Percentiles rank a stretch among this genome's conserved stretches.
phyloP scores from a whole-genome alignment of 208 protist species.

The Naegleria fowleri region DNA sequence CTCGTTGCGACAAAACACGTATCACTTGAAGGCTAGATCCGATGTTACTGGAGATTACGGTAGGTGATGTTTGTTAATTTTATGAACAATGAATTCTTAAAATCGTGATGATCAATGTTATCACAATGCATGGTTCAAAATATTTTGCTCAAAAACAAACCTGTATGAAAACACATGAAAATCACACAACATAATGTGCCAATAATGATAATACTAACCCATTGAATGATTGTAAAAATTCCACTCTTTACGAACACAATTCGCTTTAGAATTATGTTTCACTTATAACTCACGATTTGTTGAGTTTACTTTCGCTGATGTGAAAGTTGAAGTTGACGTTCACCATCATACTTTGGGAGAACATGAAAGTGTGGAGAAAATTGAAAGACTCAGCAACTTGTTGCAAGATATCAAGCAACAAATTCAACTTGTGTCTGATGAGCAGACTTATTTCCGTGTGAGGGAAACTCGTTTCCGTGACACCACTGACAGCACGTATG shows the following conservation, averaged over 20 bases:
- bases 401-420: not conserved
- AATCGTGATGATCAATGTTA: not conserved
- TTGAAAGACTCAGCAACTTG: not conserved
- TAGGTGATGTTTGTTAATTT: not conserved
- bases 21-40: not conserved
- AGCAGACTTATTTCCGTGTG: not conserved
- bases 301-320: not conserved
- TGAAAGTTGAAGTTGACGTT: not conserved
- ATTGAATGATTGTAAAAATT: no score
- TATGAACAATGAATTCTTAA: no score
- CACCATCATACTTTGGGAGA: not conserved
- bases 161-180: no score
- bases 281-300: not conserved
- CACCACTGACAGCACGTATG: conserved; percentile 3
- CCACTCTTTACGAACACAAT: no score
- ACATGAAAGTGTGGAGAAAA: not conserved
- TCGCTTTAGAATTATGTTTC: not conserved
- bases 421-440: not conserved
- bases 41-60: not conserved
- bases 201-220: no score
- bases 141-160: no score
- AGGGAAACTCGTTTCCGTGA: not conserved
- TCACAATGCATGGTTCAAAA: not conserved
- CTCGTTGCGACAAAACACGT: not conserved
- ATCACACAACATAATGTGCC: no score